Percentiles rank a stretch among this genome's conserved stretches.
Conservation (phyloP, 2,329 filamentous ascomycete species). For the Mycosphaerella sp. region DNA sequence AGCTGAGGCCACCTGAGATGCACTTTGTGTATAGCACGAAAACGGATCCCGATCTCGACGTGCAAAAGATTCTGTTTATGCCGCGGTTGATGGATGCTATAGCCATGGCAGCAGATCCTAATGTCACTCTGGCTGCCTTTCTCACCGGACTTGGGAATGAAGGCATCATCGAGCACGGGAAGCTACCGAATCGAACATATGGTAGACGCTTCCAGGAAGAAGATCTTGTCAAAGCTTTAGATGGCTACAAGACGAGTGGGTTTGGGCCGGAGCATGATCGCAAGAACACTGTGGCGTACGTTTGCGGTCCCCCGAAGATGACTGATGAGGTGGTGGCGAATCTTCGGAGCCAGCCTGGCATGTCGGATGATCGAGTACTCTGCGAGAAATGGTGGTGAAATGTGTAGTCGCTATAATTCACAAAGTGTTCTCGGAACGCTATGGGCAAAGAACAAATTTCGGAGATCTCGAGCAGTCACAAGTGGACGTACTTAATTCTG, state of each 20-base stretch:
- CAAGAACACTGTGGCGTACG: conserved; percentile 39
- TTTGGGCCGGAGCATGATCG: conserved; percentile 32
- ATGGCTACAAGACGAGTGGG: conserved; percentile 22
- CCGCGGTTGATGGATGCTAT: conserved; percentile 37
- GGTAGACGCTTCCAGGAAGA: conserved; percentile 26
- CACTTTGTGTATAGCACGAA: conserved; percentile 59
- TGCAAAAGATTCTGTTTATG: conserved; percentile 42
- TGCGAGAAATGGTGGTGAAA: conserved; percentile 49
- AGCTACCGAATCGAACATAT: conserved; percentile 28
- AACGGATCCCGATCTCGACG: conserved; percentile 29
- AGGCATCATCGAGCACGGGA: conserved; percentile 27
- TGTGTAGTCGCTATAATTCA: too few species aligned
- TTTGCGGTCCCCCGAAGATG: conserved; percentile 46
- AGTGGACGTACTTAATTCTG: neutral
- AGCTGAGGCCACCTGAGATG: conserved; percentile 39
- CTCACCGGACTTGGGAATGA: conserved; percentile 27
- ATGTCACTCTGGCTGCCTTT: conserved; percentile 29
- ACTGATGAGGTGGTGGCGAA: conserved; percentile 43
- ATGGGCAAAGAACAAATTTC: too few species aligned
- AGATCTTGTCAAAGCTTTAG: conserved; percentile 38
- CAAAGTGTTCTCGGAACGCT: too few species aligned
- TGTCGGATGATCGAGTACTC: conserved; percentile 37
- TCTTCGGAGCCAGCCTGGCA: conserved; percentile 35
- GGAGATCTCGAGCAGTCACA: too few species aligned
- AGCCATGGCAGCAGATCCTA: conserved; percentile 14